Percentiles rank a stretch among this genome's conserved stretches.
Conservation (phyloP, 768 basidiomycete species). For the Rhizopogon salebrosus region DNA sequence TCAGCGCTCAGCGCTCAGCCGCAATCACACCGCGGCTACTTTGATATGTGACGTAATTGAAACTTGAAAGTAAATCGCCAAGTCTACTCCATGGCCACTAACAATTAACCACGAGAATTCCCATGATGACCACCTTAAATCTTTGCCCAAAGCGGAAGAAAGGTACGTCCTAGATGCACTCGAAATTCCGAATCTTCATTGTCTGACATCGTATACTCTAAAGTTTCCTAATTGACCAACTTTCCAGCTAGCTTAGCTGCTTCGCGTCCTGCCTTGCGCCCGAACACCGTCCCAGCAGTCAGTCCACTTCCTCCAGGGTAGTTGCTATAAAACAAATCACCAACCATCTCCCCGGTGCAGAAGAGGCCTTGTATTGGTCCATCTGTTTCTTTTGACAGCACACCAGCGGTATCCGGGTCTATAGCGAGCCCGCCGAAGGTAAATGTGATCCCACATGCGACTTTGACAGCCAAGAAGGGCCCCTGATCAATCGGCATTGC, state of each 20-base stretch:
- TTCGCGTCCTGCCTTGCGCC: constrained; percentile 45
- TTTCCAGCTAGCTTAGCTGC: constrained; percentile 30
- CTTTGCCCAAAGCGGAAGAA: no score
- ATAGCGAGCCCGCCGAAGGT: constrained; percentile 67
- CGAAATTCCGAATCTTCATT: no score
- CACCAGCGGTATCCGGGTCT: constrained; percentile 47
- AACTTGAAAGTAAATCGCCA: neutral
- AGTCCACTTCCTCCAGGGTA: constrained; percentile 70
- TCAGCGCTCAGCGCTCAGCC: neutral
- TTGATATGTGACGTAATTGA: neutral
- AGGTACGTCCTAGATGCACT: no score
- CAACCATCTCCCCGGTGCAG: constrained; percentile 67
- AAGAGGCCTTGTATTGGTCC: constrained; percentile 49
- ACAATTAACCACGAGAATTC: no score
- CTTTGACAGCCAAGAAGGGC: constrained; percentile 63
- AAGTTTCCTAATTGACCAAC: neutral
- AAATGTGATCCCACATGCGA: constrained; percentile 67
- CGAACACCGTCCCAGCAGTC: constrained; percentile 63
- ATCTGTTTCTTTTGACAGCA: constrained; percentile 38
- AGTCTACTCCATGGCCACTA: no score
- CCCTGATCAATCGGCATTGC: constrained; percentile 47
- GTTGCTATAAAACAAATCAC: constrained; percentile 57
- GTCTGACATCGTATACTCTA: no score
- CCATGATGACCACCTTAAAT: neutral
- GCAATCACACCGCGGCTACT: no score